phyloP scores from a whole-genome alignment of 1,139 yeast genomes.

The Diutina siamensis region DNA sequence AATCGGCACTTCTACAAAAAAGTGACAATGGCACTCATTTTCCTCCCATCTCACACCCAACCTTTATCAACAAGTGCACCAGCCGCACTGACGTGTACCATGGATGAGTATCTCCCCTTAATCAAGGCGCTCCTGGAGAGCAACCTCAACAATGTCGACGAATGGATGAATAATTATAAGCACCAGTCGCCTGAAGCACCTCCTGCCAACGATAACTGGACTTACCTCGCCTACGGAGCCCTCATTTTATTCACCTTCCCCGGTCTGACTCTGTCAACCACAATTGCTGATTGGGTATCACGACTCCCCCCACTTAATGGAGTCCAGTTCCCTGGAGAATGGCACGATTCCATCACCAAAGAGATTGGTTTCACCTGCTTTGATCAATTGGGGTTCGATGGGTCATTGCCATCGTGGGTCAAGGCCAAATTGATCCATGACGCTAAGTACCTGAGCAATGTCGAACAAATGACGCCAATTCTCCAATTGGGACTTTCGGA shows the following conservation, averaged over 20 bases:
- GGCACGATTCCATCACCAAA: not conserved
- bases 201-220: not conserved
- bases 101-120: not conserved
- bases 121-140: not conserved
- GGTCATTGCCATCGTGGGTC: not conserved
- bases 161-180: not conserved
- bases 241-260: not conserved
- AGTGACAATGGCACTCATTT: too few species aligned
- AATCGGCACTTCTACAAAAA: too few species aligned
- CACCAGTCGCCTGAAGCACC: not conserved
- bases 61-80: too few species aligned
- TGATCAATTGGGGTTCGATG: not conserved
- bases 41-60: too few species aligned
- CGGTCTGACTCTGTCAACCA: conserved; percentile 2
- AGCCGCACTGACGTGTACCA: not conserved
- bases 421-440: conserved; percentile 3
- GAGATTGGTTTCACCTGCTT: not conserved
- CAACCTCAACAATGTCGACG: not conserved
- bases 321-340: not conserved
- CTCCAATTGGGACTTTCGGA: not conserved
- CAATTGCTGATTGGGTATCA: not conserved
- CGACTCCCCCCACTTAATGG: not conserved
- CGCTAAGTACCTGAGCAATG: not conserved
- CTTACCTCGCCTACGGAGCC: not conserved
- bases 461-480: not conserved